phyloP scores from a whole-genome alignment of 2,329 filamentous ascomycete genomes.

The Bipolaris gigantea region DNA sequence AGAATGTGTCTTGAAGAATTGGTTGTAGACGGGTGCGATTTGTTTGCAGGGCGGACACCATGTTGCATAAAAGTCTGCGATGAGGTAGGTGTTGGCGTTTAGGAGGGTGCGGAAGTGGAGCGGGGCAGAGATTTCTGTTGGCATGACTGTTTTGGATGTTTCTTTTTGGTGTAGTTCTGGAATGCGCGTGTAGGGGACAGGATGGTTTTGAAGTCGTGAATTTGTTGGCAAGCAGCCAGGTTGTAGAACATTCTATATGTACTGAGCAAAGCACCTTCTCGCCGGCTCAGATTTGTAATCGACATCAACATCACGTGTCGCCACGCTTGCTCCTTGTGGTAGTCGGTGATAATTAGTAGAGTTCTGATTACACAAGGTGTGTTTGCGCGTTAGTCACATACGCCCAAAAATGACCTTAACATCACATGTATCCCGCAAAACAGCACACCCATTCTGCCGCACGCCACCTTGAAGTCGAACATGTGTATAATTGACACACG shows the following conservation, averaged over 20 bases:
- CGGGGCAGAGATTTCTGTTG: conserved; percentile 36
- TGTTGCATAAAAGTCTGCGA: conserved; percentile 57
- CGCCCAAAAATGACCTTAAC: background rate
- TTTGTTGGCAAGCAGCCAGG: conserved; percentile 9
- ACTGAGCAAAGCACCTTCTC: conserved; percentile 7
- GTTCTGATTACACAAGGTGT: background rate
- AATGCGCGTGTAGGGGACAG: background rate
- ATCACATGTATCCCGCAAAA: background rate
- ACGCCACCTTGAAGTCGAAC: background rate
- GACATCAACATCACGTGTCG: conserved; percentile 8
- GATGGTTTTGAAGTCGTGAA: background rate
- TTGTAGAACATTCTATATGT: conserved; percentile 26
- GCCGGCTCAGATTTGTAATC: conserved; percentile 29
- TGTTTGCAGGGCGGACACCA: conserved; percentile 62
- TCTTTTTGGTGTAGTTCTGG: background rate
- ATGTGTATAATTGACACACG: background rate
- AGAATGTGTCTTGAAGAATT: conserved; percentile 54
- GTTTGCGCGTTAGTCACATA: background rate
- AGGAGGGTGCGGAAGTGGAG: conserved; percentile 43
- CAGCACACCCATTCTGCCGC: background rate
- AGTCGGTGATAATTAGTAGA: conserved; percentile 1
- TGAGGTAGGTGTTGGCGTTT: conserved; percentile 43
- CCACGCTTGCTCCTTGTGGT: conserved; percentile 8
- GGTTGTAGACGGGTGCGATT: conserved; percentile 56
- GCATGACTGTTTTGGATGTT: conserved; percentile 21